Base-by-base conservation (phyloP, 2,329 filamentous ascomycete genomes). In the Apiospora rasikravindrae region DNA sequence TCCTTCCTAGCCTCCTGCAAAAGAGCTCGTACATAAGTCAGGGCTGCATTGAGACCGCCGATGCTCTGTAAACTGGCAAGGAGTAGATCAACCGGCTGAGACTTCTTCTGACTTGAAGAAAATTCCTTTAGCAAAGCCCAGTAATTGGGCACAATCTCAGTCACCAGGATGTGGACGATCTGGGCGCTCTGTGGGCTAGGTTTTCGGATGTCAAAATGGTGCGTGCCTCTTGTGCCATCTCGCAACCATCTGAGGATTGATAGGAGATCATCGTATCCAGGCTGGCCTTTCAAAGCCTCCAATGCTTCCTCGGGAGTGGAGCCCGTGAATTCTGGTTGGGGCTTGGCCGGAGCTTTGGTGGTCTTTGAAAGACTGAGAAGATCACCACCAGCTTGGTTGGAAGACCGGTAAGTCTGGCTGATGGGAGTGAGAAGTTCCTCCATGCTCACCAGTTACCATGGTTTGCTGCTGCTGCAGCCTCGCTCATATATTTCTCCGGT, bases 71-170 rank as follows among this genome's bases (percentile, higher is more conserved):
- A 83, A 77, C 91, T 94, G 73, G 83, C 81, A 0, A 93, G 76
- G 22, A 98, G 82, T 2, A 88, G 81, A 53, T 83, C 80, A 0
- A 85, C 76, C 51, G 88, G 87, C 33, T 76, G 77, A n/a, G 42
- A 66, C 75, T 80, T 76, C 69, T 72, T 76, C 26, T 70, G 73
- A 37, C 49, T 42, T 70, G 79, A 42, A 2, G 78, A 80, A n/a
- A 83, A 83, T 72, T 88, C 87, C 49, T 85, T 82, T 22, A 96
- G 78, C 11, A 90, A 77, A 3, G 86, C 79, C 96, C 96, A 98
- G 82, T 96, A 97, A 78, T 95, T 93, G 1, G 94, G 93, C 10
- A 94, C 85, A 37, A 93, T 95, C 44, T 91, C 89, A 22, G 88
- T 91, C 72, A 97, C 90, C 47, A 99, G 83, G 3, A 89, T 84